Base-by-base conservation (phyloP, 2,329 filamentous ascomycete genomes). In the Teratosphaeria viscida region DNA sequence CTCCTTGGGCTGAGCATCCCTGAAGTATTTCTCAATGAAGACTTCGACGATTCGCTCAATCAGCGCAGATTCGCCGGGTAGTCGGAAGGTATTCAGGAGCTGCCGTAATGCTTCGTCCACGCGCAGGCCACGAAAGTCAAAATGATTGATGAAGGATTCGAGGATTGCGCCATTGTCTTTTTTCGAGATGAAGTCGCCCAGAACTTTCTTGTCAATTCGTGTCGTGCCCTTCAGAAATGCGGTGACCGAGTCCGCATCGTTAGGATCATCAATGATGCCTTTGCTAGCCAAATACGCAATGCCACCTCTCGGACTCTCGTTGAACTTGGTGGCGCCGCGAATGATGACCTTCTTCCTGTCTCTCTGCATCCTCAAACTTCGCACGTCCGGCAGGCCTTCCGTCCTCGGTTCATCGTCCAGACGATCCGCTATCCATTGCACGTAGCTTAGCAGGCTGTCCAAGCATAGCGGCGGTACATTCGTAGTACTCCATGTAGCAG, bases 401-500 rank as follows among this genome's bases (percentile, higher is more conserved):
- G 75, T 77, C 2, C 76, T 72, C 0, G 89, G 84, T 29, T 84
- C 78, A 57, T 94, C 84, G 56, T 95, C 84, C 19, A 97, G 76
- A 59, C 94, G 84, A 71, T 96, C 91, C 0, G 90, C 88, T 64
- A 99, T 87, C 65, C 90, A 96, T 70, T 96, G 92, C 37, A 99
- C 84, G 68, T 92, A 97, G 16, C 90, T 87, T 27, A 99, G 79
- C 11, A 99, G 79, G 10, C 94, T 91, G 75, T 99, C 94, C 26
- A 99, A 79, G 68, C 94, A 99, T 2, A 99, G 78, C 0, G 94
- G 94, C 16, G 94, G 94, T 1, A 99, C 95, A 71, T 95, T 99
- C 5, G 92, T 96, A 11, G 94, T 99, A 73, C 95, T 99, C 94
- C 94, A 99, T 5, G 92, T 96, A 5, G 92, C 94, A 8, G 94